Evolutionary conservation across 345 rosid species (phyloP).

Genomic region (Acer negundo): DNA sequence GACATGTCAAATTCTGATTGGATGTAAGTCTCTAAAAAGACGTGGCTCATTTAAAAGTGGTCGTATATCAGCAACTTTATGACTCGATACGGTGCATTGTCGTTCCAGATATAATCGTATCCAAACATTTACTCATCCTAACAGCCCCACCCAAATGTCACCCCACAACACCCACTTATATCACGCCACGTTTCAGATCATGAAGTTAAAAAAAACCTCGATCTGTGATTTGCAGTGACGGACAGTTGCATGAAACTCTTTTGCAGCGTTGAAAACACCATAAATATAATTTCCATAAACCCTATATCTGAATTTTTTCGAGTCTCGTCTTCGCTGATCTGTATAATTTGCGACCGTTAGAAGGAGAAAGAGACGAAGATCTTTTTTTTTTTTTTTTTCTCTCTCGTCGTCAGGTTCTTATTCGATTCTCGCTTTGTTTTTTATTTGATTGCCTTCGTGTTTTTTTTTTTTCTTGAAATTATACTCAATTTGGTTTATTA

Average conservation of each 20-base stretch:
- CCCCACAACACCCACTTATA: neutral
- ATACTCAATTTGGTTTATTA: neutral
- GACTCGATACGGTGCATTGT: constrained; percentile 4
- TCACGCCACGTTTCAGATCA: constrained; percentile 4
- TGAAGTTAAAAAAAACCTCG: neutral
- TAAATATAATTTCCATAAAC: constrained; percentile 9
- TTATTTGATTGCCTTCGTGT: neutral
- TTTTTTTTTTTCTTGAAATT: constrained; percentile 2
- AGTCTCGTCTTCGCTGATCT: constrained; percentile 33
- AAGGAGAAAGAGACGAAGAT: constrained; percentile 25
- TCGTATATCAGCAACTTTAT: constrained; percentile 7
- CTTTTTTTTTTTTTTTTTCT: constrained; percentile 3
- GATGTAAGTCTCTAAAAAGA: constrained; percentile 14
- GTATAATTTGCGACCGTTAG: constrained; percentile 23
- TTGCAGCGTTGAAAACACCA: neutral
- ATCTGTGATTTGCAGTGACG: constrained; percentile 5
- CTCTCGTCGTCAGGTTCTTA: neutral
- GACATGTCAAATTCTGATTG: constrained; percentile 36
- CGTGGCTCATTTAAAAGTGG: constrained; percentile 24
- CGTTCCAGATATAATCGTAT: neutral
- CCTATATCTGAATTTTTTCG: neutral
- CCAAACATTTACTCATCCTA: neutral
- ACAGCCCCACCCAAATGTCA: neutral
- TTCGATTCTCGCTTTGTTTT: neutral
- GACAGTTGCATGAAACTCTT: neutral